Evolutionary conservation across 371 early-diverging fungal genomes (phyloP).

Genomic region (Syncephalastrum monosporum): DNA sequence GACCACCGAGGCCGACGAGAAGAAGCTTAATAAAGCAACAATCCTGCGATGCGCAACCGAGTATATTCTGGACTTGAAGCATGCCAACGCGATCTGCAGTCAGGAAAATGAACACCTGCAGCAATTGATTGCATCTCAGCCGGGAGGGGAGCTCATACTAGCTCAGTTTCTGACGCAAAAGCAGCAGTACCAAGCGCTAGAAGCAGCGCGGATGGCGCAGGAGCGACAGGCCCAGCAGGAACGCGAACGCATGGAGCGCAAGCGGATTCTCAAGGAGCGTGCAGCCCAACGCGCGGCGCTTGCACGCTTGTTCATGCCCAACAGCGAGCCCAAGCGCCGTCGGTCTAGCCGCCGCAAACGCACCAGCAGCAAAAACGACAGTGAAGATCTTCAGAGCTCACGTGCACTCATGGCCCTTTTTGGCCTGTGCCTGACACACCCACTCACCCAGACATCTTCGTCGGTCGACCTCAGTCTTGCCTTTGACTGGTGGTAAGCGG

Average conservation of each 20-base stretch:
- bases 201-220: constrained; percentile 22
- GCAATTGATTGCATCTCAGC: constrained; percentile 48
- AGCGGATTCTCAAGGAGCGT: constrained; percentile 27
- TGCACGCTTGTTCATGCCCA: constrained; percentile 18
- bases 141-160: constrained; percentile 55
- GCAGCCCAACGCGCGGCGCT: constrained; percentile 33
- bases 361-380: too few species aligned
- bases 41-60: constrained; percentile 87
- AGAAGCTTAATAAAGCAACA: constrained; percentile 90
- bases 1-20: constrained; percentile 56
- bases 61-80: constrained; percentile 77
- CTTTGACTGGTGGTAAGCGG: too few species aligned
- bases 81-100: constrained; percentile 45
- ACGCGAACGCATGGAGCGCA: constrained; percentile 25
- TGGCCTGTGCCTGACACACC: too few species aligned
- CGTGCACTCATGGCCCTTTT: too few species aligned
- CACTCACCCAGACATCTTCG: too few species aligned
- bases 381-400: too few species aligned
- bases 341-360: not conserved
- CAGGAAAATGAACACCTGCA: constrained; percentile 55
- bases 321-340: constrained; percentile 25
- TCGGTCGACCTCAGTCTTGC: too few species aligned
- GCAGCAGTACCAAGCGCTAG: constrained; percentile 15
- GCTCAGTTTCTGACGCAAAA: constrained; percentile 30
- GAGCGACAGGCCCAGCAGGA: constrained; percentile 21